Evolutionary conservation across 768 basidiomycete species (phyloP).

Genomic region (Boletellus ananas): DNA sequence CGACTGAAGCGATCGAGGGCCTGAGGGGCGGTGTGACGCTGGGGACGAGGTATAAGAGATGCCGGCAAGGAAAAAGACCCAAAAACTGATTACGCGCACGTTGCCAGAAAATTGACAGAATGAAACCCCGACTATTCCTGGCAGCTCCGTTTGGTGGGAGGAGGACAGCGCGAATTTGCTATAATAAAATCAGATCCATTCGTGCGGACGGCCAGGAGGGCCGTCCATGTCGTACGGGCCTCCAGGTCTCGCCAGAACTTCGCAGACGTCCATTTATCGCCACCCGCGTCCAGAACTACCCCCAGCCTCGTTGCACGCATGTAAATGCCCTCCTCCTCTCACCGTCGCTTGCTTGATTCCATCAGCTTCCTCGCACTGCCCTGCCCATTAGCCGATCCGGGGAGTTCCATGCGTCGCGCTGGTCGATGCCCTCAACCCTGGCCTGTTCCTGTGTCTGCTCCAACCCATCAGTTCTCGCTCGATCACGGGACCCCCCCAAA

Average conservation of each 20-base stretch:
- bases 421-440: conserved; percentile 19
- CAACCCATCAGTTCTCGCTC: conserved; percentile 9
- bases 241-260: conserved; percentile 5
- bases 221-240: conserved; percentile 13
- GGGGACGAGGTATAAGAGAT: conserved; percentile 25
- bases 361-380: conserved; percentile 1
- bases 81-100: conserved; percentile 17
- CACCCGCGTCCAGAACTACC: conserved; percentile 9
- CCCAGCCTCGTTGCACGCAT: too few species aligned
- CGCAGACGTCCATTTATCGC: conserved; percentile 13
- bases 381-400: conserved; percentile 19
- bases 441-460: conserved; percentile 20
- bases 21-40: conserved; percentile 8
- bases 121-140: conserved; percentile 32
- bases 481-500: conserved; percentile 24
- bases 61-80: conserved; percentile 12
- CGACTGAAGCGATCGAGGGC: conserved; percentile 15
- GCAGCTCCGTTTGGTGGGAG: conserved; percentile 26
- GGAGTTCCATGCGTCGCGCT: conserved; percentile 3
- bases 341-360: too few species aligned
- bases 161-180: conserved; percentile 8
- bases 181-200: conserved; percentile 3
- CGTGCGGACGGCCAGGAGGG: conserved; percentile 12
- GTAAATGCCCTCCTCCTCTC: too few species aligned
- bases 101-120: conserved; percentile 28